phyloP scores from a whole-genome alignment of 805 yeast species.

The Starmerella bombi region DNA sequence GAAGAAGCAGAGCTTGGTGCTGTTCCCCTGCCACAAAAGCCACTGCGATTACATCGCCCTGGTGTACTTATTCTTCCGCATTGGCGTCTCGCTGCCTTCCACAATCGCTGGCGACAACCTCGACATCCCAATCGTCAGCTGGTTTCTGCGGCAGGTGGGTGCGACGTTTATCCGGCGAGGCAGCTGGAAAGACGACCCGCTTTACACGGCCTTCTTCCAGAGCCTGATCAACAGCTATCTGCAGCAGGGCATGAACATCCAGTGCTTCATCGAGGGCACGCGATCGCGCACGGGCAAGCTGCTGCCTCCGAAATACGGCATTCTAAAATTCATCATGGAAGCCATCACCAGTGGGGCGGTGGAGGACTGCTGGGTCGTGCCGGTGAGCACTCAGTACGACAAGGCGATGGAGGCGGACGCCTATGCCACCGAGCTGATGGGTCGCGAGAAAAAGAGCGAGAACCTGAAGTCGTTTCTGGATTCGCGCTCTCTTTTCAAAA shows the following conservation, averaged over 20 bases:
- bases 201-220: constrained; percentile 33
- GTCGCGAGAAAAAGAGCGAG: constrained; percentile 44
- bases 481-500: constrained; percentile 26
- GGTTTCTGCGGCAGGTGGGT: constrained; percentile 38
- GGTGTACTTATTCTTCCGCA: constrained; percentile 40
- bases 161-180: constrained; percentile 46
- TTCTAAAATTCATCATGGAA: constrained; percentile 40
- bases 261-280: constrained; percentile 55
- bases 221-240: constrained; percentile 38
- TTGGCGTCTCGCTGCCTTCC: constrained; percentile 41
- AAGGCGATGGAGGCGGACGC: constrained; percentile 43
- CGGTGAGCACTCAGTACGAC: constrained; percentile 48
- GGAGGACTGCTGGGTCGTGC: constrained; percentile 36
- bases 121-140: constrained; percentile 44
- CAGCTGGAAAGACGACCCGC: constrained; percentile 31
- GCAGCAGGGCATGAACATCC: constrained; percentile 38
- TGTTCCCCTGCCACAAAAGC: constrained; percentile 48
- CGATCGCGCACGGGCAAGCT: constrained; percentile 54
- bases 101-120: constrained; percentile 57
- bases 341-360: constrained; percentile 34
- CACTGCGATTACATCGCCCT: constrained; percentile 49
- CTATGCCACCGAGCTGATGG: constrained; percentile 43
- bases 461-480: constrained; percentile 31
- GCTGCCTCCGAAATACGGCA: constrained; percentile 48
- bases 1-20: constrained; percentile 31